phyloP scores from a whole-genome alignment of 2,329 filamentous ascomycete species.

The Dryadomyces quercivorus region DNA sequence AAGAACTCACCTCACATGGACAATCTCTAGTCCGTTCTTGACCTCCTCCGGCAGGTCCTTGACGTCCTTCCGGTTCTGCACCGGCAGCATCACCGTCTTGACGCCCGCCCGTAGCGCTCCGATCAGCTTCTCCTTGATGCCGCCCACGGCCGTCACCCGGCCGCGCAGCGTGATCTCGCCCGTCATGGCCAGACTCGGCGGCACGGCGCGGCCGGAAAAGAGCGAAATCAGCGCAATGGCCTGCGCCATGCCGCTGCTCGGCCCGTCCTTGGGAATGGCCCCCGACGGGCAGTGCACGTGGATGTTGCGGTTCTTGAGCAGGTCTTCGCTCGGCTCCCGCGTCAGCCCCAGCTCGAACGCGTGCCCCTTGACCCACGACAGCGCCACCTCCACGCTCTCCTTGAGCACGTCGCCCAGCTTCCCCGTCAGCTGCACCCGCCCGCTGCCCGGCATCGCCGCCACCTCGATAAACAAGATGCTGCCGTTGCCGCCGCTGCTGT shows the following conservation, averaged over 20 bases:
- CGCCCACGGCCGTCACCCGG: conserved; percentile 84
- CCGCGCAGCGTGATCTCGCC: conserved; percentile 70
- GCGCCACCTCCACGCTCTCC: conserved; percentile 89
- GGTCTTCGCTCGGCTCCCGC: conserved; percentile 68
- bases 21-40: conserved; percentile 71
- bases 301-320: conserved; percentile 89
- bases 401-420: conserved; percentile 95
- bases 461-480: conserved; percentile 98
- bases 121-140: conserved; percentile 98
- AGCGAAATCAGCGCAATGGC: conserved; percentile 86
- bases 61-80: conserved; percentile 83
- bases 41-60: conserved; percentile 88
- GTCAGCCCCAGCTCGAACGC: conserved; percentile 83
- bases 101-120: conserved; percentile 87
- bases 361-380: conserved; percentile 95
- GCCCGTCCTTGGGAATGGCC: conserved; percentile 87
- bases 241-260: conserved; percentile 81
- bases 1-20: conserved; percentile 66
- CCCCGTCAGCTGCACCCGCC: conserved; percentile 86
- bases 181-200: conserved; percentile 94
- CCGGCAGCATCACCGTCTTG: conserved; percentile 81
- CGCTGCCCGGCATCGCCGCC: conserved; percentile 88
- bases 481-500: conserved; percentile 83
- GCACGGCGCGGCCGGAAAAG: conserved; percentile 75
- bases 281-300: conserved; percentile 95